A percentile compares a stretch with the other conserved stretches of the same genome.
Evolutionary conservation across 805 yeast genomes (phyloP).

Genomic region (Kodamaea hsintzibuensis): DNA sequence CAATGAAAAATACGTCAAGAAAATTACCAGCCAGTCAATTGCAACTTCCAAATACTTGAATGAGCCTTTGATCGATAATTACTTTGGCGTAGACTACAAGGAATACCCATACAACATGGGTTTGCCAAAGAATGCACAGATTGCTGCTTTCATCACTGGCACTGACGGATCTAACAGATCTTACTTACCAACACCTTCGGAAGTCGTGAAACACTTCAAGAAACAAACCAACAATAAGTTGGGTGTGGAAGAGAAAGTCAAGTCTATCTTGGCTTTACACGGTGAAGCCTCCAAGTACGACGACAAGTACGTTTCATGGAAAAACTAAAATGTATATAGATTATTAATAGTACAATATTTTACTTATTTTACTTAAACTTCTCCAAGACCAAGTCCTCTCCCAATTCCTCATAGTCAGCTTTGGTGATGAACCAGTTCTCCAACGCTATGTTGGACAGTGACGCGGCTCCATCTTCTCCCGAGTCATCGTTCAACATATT

Average conservation of each 20-base stretch:
- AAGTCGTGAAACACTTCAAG: conserved; percentile 65
- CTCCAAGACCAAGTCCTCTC: conserved; percentile 43
- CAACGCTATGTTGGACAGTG: conserved; percentile 36
- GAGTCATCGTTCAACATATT: conserved; percentile 49
- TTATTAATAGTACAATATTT: conserved; percentile 3
- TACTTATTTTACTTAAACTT: conserved; percentile 28
- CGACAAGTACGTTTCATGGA: conserved; percentile 45
- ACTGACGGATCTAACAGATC: conserved; percentile 63
- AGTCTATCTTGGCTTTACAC: conserved; percentile 59
- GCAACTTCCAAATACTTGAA: conserved; percentile 26
- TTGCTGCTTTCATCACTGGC: conserved; percentile 69
- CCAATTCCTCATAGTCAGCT: conserved; percentile 66
- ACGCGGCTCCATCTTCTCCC: conserved; percentile 29
- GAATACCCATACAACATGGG: conserved; percentile 70
- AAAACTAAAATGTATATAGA: conserved; percentile 23
- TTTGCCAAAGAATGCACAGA: conserved; percentile 69
- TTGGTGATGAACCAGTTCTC: conserved; percentile 58
- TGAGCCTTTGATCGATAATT: conserved; percentile 39
- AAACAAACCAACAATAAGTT: conserved; percentile 48
- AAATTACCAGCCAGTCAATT: conserved; percentile 20
- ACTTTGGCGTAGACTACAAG: conserved; percentile 40
- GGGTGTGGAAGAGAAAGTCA: conserved; percentile 64
- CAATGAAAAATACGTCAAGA: conserved; percentile 19
- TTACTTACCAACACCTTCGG: conserved; percentile 66
- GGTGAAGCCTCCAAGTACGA: conserved; percentile 43